Base-by-base conservation (phyloP, 148 eudicot genomes). In the Rhododendron williamsianum region DNA sequence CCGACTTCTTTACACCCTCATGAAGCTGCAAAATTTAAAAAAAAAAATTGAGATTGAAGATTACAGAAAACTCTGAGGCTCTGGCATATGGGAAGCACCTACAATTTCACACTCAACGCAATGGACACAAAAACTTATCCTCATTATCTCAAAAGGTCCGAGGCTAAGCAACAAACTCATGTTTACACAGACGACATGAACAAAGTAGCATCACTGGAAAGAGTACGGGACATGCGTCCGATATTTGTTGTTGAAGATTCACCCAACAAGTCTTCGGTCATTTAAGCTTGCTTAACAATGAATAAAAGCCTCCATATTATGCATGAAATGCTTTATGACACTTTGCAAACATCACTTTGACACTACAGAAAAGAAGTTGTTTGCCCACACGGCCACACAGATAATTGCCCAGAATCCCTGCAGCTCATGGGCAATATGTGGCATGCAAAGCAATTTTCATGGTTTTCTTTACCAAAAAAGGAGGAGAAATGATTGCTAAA, bases 1-100 rank as follows among this genome's bases (percentile, higher is more conserved):
- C 99, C 5, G 98, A 93, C 90, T 97, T 97, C 89, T 95, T 97
- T 83, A 97, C 96, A 73, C 99, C 99, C 63, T 93, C 93, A 41
- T 97, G 99, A 82, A 97, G 98, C 99, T 97, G 94, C 88, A 76
- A 36, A 74, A 82, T n/a, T n/a, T n/a, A 36, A 18, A 18, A 35
- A 3, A 46, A 46, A 45, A 46, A 41, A 0, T 41, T 9, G 41
- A 73, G 38, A 43, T 65, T 36, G 78, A 84, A 2, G 38, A 84
- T 84, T 12, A 73, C 38, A 74, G 33, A 74, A 16, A 83, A 9
- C 36, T 10, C 16, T 27, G 36, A 69, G 18, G 74, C 9, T 30
- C 43, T 6, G 1, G 74, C 43, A 67, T 23, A 72, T 52, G 63
- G n/a, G 11, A 60, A 80, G 43, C 27, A 78, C 36, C 27, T 27